Evolutionary conservation across 1,284 basidiomycete genomes (phyloP), one percentile per base, ranked within the genome.

Genomic region (Trichosporon sp.): DNA sequence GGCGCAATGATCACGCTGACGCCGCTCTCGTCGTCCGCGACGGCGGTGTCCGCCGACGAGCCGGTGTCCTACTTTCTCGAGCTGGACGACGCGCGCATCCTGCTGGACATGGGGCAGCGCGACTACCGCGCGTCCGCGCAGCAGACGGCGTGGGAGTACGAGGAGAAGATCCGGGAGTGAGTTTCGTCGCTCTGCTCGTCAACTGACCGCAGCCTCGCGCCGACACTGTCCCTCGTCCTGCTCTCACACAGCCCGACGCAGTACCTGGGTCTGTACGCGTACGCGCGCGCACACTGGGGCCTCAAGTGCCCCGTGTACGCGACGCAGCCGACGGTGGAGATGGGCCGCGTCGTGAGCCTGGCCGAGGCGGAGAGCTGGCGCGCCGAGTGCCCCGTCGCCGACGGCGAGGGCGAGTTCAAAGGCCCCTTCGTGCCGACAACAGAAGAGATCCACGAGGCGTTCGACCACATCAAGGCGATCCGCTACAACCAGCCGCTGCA

Each of bases 401-500:
- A 68, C 23, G 76, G 73, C 44, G 73, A 72, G 5, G 65, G 69
- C 8, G 73, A 71, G 11, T 66, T 81, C 1, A 68, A 73, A 32
- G 80, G 81, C 0, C 82, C 81, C 21, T 83, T 81, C 47, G 77
- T 83, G 1, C 78, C 94, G 1, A 93, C 91, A 2, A 81, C 88
- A 1, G 89, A 91, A 65, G 91, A 98, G 83, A 90, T 98, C n/a
- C 91, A 95, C 77, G 92, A 95, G 71, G 93, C 96, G 0, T 99
- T 98, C 81, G 92, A 97, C 75, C 89, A 89, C 13, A 88, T 99
- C 75, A 96, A 93, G 77, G 92, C 94, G 0, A 87, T 98, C 70
- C 88, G 95, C 58, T 99, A 97, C 81, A 93, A 94, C 42, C 96
- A 99, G 78, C 96, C 96, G 5, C 91, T 94, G 31, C 95, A 97